Percentiles rank a stretch among this genome's conserved stretches.
These are phyloP conservation scores for Bothia castanella DNA, from an alignment of 1,284 basidiomycete species.

Conservation along the genomic window DNA sequence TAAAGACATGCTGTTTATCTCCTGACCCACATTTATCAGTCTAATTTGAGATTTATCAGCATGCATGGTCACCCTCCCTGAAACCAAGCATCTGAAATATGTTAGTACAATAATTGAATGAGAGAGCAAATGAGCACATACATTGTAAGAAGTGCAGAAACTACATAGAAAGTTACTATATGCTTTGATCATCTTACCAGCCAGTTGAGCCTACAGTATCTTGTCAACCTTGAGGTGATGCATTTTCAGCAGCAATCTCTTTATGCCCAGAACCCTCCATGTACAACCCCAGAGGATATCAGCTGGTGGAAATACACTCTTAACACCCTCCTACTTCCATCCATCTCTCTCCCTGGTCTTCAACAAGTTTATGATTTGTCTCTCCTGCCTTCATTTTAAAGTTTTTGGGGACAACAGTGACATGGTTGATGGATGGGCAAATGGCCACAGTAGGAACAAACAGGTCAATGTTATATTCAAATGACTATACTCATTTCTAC, in stretches of 20 bases:
- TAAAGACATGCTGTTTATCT: conserved; percentile 19
- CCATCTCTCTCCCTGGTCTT: too few relatives aligned
- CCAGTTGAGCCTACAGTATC: too few relatives aligned
- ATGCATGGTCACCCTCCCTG: neutral
- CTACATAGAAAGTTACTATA: conserved; percentile 14
- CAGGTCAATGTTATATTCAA: conserved; percentile 19
- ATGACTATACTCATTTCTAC: too few relatives aligned
- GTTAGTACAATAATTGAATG: conserved; percentile 19
- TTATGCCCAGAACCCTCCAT: conserved; percentile 1
- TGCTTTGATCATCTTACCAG: neutral
- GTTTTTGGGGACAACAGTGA: conserved; percentile 38
- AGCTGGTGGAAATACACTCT: too few relatives aligned
- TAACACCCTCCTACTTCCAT: too few relatives aligned
- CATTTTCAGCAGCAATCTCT: neutral
- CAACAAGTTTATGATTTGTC: too few relatives aligned
- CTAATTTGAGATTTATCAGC: conserved; percentile 18
- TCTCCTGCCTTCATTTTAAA: conserved; percentile 3
- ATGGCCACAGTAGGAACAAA: conserved; percentile 13
- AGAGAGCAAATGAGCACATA: conserved; percentile 1
- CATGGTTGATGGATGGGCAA: conserved; percentile 41
- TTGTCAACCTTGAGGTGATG: conserved; percentile 10
- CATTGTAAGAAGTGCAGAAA: neutral
- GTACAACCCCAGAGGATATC: too few relatives aligned
- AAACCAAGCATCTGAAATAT: conserved; percentile 4
- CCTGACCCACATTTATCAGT: conserved; percentile 14